Percentiles rank a stretch among this genome's conserved stretches.
Evolutionary conservation across 2,329 filamentous ascomycete genomes (phyloP).

Genomic region (Neurospora crassa): DNA sequence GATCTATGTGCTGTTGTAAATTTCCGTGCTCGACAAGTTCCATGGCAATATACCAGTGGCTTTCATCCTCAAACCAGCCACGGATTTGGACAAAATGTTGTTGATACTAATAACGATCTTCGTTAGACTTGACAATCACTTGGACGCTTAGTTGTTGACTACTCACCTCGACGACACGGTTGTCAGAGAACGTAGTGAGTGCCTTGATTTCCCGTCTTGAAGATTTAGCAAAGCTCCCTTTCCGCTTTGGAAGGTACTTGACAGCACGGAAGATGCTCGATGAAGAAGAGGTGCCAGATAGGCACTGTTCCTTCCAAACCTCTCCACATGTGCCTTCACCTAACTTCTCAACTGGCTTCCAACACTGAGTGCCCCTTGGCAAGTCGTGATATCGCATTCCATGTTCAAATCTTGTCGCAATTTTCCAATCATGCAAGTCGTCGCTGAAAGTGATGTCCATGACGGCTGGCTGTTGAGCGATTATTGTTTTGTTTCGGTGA

Average conservation of each 20-base stretch:
- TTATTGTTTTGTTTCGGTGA: too few species aligned
- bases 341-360: not conserved
- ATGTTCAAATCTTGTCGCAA: too few species aligned
- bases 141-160: too few species aligned
- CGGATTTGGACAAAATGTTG: constrained; percentile 2
- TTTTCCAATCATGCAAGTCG: too few species aligned
- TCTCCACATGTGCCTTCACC: not conserved
- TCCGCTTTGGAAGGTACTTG: not conserved
- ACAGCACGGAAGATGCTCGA: not conserved
- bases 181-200: not conserved
- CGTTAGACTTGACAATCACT: too few species aligned
- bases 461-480: too few species aligned
- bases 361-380: not conserved
- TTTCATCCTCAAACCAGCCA: constrained; percentile 2
- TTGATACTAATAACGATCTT: not conserved
- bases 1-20: not conserved
- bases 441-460: too few species aligned
- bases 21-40: constrained; percentile 6
- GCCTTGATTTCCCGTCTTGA: not conserved
- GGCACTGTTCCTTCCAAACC: not conserved
- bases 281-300: not conserved
- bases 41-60: constrained; percentile 5
- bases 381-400: not conserved
- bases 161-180: not conserved
- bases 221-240: not conserved